Evolutionary conservation across 768 basidiomycete species (phyloP), one percentile per base, ranked within the genome.

Genomic region (Gymnopilus dilepis): DNA sequence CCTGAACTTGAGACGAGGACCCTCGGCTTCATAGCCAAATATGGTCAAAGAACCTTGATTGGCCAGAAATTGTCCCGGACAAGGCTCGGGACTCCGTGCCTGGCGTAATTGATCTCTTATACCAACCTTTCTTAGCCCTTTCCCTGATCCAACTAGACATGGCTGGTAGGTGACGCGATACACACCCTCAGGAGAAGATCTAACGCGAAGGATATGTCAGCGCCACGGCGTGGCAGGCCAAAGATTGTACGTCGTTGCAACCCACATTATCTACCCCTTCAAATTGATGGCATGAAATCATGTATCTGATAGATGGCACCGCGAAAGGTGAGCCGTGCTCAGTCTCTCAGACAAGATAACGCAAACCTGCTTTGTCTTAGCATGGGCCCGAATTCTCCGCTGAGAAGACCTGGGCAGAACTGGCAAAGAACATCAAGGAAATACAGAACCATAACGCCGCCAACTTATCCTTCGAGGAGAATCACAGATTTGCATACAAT

Each of bases 401-500:
- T 26, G 89, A 94, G 42, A 88, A 92, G 65, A 95, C 90, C 42
- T 97, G 95, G 94, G 72, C 81, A 6, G 86, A 86, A 65, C 80
- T 99, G 12, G 82, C 92, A 11, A 80, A 82, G 63, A 97, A 98
- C 65, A 96, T 99, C 67, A 83, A 87, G 60, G 94, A 97, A 80
- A 98, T 99, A 54, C 94, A 97, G 73, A 90, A 93, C 67, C 94
- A 97, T 75, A 94, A 97, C 74, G 94, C 95, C 3, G 86, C 87
- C 51, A 89, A 88, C 68, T 85, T 99, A 24, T 79, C 78, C 3
- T 79, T 78, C 56, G 78, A 99, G 73, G 95, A 96, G 77, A 93
- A 94, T 66, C 94, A 97, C 73, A 85, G 97, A 42, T 95, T 91
- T 73, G 94, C 90, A 19, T 97, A 97, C 77, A 95, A 95, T 72